A percentile compares a stretch with the other conserved stretches of the same genome.
Conservation (phyloP, 257 asterid species). For the Capsicum pubescens region DNA sequence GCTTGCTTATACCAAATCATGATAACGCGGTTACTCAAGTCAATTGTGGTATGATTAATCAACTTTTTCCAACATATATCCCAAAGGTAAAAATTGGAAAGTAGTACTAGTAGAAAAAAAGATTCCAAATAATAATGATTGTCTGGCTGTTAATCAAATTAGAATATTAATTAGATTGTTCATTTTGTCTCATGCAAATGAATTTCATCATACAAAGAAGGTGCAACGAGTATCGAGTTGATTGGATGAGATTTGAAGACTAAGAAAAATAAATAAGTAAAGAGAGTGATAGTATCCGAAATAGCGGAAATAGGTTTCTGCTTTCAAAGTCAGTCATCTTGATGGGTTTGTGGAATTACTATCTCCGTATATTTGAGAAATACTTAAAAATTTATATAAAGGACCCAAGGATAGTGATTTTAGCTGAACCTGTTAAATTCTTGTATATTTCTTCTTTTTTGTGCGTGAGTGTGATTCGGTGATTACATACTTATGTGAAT, state of each 20-base stretch:
- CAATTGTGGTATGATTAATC: conserved; percentile 1
- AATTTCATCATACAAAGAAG: not conserved
- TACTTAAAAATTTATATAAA: too few relatives aligned
- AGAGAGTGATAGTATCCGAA: not conserved
- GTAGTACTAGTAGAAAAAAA: not conserved
- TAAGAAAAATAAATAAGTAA: not conserved
- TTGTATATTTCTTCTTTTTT: too few relatives aligned
- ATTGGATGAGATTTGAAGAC: too few relatives aligned
- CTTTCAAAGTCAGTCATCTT: too few relatives aligned
- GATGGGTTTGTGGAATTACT: too few relatives aligned
- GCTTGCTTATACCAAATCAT: conserved; percentile 16
- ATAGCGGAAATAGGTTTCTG: too few relatives aligned
- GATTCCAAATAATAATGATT: conserved; percentile 7
- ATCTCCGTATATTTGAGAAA: too few relatives aligned
- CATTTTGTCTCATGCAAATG: not conserved
- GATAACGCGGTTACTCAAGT: conserved; percentile 27
- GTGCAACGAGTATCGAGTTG: not conserved
- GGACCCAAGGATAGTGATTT: too few relatives aligned
- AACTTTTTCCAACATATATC: conserved; percentile 23
- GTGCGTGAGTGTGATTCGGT: too few relatives aligned
- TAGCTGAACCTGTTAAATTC: too few relatives aligned
- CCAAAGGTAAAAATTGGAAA: conserved; percentile 21
- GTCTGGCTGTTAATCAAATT: not conserved
- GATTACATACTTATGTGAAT: too few relatives aligned
- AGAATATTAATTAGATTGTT: not conserved